Percentiles rank a stretch among this genome's conserved stretches.
These are phyloP conservation scores for Actinomortierella wolfii DNA, from an alignment of 371 early-diverging fungal genomes.

Conservation along the genomic window DNA sequence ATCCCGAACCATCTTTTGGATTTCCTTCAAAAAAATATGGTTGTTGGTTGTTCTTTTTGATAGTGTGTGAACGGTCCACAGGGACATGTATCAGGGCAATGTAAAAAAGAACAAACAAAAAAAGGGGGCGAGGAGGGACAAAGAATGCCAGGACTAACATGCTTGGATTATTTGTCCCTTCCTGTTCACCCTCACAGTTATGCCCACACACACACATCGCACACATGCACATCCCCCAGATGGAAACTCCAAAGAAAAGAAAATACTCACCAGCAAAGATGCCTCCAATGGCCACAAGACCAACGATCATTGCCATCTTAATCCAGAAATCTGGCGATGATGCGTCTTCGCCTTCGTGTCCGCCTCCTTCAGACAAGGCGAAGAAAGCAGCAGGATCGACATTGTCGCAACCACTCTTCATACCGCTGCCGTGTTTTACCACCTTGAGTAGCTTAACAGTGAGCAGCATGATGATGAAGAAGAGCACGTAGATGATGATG, in stretches of 20 bases:
- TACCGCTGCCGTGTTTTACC: neutral
- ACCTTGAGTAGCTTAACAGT: slow-evolving; percentile 16
- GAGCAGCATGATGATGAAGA: slow-evolving; percentile 33
- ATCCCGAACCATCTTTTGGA: no score
- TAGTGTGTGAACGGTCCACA: no score
- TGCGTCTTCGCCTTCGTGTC: slow-evolving; percentile 20
- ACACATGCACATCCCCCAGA: no score
- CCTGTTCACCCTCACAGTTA: no score
- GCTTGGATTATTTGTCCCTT: no score
- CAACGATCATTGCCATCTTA: slow-evolving; percentile 44
- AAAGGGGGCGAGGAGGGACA: no score
- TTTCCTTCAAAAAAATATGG: no score
- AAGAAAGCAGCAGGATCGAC: neutral
- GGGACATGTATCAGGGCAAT: no score
- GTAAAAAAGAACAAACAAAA: no score
- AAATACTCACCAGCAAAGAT: slow-evolving; percentile 34
- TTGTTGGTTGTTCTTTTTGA: no score
- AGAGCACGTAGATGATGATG: slow-evolving; percentile 33
- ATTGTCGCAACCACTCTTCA: neutral
- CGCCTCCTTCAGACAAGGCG: neutral
- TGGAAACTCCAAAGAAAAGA: neutral
- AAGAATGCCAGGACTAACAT: no score
- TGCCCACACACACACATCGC: no score
- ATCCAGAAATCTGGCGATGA: slow-evolving; percentile 47
- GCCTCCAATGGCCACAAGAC: slow-evolving; percentile 38